Base-by-base conservation (phyloP, 2,329 filamentous ascomycete species). In the Elsinoe necatrix region DNA sequence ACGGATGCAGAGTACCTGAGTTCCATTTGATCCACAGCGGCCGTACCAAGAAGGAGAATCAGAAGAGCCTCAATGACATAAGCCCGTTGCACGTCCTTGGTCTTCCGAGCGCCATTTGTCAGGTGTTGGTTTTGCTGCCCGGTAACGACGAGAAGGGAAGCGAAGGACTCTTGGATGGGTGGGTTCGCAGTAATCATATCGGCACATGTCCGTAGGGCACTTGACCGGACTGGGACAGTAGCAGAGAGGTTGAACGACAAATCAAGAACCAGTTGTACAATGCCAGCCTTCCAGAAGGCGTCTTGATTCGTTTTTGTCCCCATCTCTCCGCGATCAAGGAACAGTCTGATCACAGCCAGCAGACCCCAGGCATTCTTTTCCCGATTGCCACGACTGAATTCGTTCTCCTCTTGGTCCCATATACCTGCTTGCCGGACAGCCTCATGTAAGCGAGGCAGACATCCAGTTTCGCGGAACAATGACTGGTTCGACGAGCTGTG, bases 61-160 rank as follows among this genome's bases (percentile, higher is more conserved):
- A 98, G 77, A 16, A 98, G 76, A 1, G 89, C 93, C 69, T 97
- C 92, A 65, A 98, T 95, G 27, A 98, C 89, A 71, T 95, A 95
- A 31, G 92, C 63, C 21, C 64, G 59, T 18, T 62, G 56, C 4
- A 37, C 31, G 5, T 47, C 27, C 18, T 35, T 55, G n/a, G 20
- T 83, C 57, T 81, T 80, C 12, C 77, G 73, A 8, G 77, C 70
- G n/a, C 76, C 78, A 59, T 82, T 82, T 3, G 70, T 64, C 60
- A 68, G 73, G 64, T 20, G 68, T 64, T 45, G 75, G 11, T 20
- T n/a, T 41, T 57, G 21, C 1, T 51, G 25, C 5, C 50, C 42
- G 6, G 47, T 71, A 11, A 78, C 78, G 2, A 97, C 89, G 64
- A 89, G 86, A 42, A 95, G 79, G 65, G 93, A 87, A 3, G 90